Evolutionary conservation across 176 grass and related monocot species (phyloP).

Genomic region (Melocanna baccifera): DNA sequence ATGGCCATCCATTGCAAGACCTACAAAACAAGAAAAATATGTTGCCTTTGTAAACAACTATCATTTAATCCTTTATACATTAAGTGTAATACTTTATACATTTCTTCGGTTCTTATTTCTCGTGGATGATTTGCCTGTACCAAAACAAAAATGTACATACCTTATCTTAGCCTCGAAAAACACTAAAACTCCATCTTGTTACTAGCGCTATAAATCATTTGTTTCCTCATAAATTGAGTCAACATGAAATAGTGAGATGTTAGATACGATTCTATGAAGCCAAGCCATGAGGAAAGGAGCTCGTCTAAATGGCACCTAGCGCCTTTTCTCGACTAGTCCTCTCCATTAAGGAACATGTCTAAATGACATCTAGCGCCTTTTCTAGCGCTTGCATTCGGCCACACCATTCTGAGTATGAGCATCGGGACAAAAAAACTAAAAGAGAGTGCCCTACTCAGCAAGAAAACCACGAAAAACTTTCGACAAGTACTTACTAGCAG

Average conservation of each 20-base stretch:
- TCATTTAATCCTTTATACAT: not conserved
- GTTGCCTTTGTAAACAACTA: not conserved
- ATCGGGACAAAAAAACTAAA: no score
- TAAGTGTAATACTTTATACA: not conserved
- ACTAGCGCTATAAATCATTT: not conserved
- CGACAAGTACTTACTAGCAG: no score
- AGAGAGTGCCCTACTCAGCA: no score
- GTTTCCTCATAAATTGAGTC: not conserved
- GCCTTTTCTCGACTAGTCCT: not conserved
- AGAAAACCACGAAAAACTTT: no score
- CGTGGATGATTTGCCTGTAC: not conserved
- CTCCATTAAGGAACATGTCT: no score
- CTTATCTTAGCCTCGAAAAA: no score
- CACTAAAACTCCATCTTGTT: no score
- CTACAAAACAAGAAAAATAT: not conserved
- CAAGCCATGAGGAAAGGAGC: not conserved
- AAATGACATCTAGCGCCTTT: no score
- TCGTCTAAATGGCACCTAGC: not conserved
- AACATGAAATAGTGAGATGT: not conserved
- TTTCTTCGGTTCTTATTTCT: not conserved
- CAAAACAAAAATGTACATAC: no score
- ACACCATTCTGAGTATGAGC: no score
- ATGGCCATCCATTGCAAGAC: not conserved
- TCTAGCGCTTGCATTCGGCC: no score
- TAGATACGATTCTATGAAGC: not conserved